Base-by-base conservation (phyloP, 202 grass and related monocot genomes). In the Alloteropsis angusta region DNA sequence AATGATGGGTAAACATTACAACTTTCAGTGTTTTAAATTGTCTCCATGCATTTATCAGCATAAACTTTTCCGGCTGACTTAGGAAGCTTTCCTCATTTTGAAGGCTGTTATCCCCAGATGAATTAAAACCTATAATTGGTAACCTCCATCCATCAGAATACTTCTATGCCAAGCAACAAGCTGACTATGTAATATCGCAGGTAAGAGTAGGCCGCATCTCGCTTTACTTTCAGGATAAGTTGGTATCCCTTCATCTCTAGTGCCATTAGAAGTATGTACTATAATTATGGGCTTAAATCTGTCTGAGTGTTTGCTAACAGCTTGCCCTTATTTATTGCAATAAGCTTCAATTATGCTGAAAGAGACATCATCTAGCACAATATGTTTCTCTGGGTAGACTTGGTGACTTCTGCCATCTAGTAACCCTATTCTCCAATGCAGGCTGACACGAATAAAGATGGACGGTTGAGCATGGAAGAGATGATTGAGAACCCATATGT, bases 161-260 rank as follows among this genome's bases (percentile, higher is more conserved):
- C 45, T 95, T 88, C 78, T 98, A 95, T 87, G 92, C 95, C 67
- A 98, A 95, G 77, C 92, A 98, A 76, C 95, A 98, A 89, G 87
- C 95, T 65, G 90, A 95, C 79, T 98, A 95, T 47, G 79, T 80
- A 43, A 78, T 95, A 87, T 72, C 67, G 44, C 80, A 94, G 89
- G 95, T 98, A 90, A 85, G n/a, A 46, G 36, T 25, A 28, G 32
- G 64, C 55, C 62, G 4, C 22, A 46, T 86, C 56, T 52, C 30
- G 30, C 61, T 80, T 86, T 80, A 3, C 39, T 55, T 55, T 19
- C 17, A 44, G 63, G 41, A 65, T 77, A 77, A 9, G 35, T 76
- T 59, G 18, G 28, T 17, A 0, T 56, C 3, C 13, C 26, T 55
- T 71, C n/a, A 10, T 52, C 38, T 81, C n/a, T 76, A 79, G 13